Evolutionary conservation across 2,329 filamentous ascomycete genomes (phyloP).

Genomic region (Trichophyton schoenleinii): DNA sequence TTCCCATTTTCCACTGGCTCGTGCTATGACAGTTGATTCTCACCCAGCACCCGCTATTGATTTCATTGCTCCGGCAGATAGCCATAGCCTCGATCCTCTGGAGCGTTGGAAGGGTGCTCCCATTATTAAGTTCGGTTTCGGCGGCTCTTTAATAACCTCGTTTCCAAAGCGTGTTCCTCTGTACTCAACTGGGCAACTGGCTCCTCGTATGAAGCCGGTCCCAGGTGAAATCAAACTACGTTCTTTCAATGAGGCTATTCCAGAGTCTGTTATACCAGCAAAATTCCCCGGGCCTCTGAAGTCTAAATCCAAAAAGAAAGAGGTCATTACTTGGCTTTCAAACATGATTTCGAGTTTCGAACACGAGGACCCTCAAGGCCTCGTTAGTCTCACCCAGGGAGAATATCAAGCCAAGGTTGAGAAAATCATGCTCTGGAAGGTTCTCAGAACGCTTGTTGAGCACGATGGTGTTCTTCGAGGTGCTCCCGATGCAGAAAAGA

Average conservation of each 20-base stretch:
- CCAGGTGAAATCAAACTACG: constrained; percentile 72
- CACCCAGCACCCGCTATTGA: constrained; percentile 40
- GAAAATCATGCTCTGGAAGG: constrained; percentile 73
- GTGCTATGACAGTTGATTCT: constrained; percentile 18
- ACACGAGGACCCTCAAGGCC: constrained; percentile 34
- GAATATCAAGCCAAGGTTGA: constrained; percentile 56
- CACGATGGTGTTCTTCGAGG: constrained; percentile 73
- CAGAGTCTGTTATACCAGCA: constrained; percentile 56
- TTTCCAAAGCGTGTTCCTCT: constrained; percentile 84
- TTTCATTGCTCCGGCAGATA: constrained; percentile 45
- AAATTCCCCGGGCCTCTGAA: constrained; percentile 86
- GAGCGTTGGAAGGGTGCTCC: constrained; percentile 86
- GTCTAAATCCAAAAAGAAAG: constrained; percentile 90
- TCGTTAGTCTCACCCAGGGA: constrained; percentile 39
- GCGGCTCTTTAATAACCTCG: constrained; percentile 66
- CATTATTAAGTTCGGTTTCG: constrained; percentile 76
- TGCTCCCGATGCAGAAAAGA: constrained; percentile 55
- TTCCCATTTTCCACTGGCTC: constrained; percentile 16
- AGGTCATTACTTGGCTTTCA: constrained; percentile 67
- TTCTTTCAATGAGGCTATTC: constrained; percentile 59
- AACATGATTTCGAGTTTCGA: constrained; percentile 64
- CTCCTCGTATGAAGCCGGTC: constrained; percentile 67
- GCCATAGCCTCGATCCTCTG: constrained; percentile 56
- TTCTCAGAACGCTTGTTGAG: constrained; percentile 69
- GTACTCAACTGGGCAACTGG: constrained; percentile 60